Percentiles rank a stretch among this genome's conserved stretches.
Evolutionary conservation across 495 filamentous ascomycete species (phyloP).

Genomic region (Massariosphaeria phaeospora): DNA sequence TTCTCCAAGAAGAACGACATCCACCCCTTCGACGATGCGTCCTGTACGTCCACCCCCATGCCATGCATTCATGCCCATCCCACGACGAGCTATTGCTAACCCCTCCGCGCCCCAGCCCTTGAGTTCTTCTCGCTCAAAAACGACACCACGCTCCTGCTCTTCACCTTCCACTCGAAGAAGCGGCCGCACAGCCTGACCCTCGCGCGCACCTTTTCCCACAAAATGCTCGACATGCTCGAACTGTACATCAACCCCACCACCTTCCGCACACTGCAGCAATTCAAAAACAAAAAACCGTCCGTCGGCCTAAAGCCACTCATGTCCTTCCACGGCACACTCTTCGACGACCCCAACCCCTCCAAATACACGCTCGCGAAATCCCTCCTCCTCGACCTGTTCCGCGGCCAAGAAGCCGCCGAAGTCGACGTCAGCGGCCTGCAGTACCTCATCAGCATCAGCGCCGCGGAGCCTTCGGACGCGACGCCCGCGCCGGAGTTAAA

Average conservation of each 20-base stretch:
- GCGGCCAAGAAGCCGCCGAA: conserved; percentile 64
- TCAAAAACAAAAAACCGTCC: conserved; percentile 76
- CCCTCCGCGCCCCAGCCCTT: too few relatives aligned
- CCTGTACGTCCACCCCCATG: conserved; percentile 31
- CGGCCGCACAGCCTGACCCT: conserved; percentile 83
- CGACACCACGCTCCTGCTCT: conserved; percentile 74
- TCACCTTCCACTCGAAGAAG: conserved; percentile 84
- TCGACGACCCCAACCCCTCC: conserved; percentile 68
- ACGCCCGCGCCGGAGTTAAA: conserved; percentile 65
- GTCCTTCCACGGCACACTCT: conserved; percentile 75
- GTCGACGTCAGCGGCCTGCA: conserved; percentile 93
- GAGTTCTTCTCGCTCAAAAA: conserved; percentile 96
- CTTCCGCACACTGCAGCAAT: conserved; percentile 63
- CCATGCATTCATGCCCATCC: neutral
- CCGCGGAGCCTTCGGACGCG: conserved; percentile 60
- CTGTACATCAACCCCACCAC: conserved; percentile 65
- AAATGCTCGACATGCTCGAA: conserved; percentile 91
- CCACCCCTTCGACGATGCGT: conserved; percentile 87
- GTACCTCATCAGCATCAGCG: conserved; percentile 76
- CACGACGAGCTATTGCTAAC: neutral
- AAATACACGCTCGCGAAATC: conserved; percentile 79
- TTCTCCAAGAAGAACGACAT: conserved; percentile 94
- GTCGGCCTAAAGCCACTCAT: conserved; percentile 84
- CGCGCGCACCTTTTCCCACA: conserved; percentile 73
- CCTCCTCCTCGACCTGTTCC: conserved; percentile 86